Base-by-base conservation (phyloP, 164 flowering plant genomes). In the Warburgia ugandensis region DNA sequence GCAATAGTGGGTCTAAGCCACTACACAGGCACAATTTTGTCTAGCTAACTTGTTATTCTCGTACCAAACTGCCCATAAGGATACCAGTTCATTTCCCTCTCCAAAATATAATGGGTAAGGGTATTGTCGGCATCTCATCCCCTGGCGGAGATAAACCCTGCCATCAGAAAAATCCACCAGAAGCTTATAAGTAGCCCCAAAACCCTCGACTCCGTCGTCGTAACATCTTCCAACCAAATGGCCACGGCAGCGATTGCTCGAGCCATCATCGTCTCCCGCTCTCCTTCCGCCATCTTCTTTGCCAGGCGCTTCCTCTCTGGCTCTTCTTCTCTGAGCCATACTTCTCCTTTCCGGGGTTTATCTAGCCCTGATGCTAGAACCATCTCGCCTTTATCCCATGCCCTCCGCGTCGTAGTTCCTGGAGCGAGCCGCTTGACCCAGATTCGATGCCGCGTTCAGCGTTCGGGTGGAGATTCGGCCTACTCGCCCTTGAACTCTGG, bases 401-500 rank as follows among this genome's bases (percentile, higher is more conserved):
- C 74, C 6, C 56, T 62, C 42, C 63, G 67, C 6, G 48, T 56
- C 10, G 8, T 45, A 20, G 4, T 59, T 1, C 61, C 73, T 16
- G 45, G 27, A 41, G 22, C 72, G 6, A 17, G 54, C 13, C 75
- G 78, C 1, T 52, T 74, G 58, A 66, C 54, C 42, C 0, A 68
- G 4, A 48, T 83, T 5, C 65, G 88, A 0, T 77, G 80, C 61
- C 44, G 78, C 21, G 82, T 68, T 17, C 54, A 72, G 55, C 70
- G 85, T 1, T 67, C 92, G 6, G 87, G 81, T 1, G 56, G 66
- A 2, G 64, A 63, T 48, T 56, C 67, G 2, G 48, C 77, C 0
- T 88, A 84, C 74, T 84, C 94, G 19, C 94, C 94, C 4, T 59
- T 87, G 29, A 82, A 80, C 67, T 79, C 85, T 5, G 76, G 78